Evolutionary conservation across 108 stramenopile species (phyloP).

Genomic region (Mediolabrus comicus): DNA sequence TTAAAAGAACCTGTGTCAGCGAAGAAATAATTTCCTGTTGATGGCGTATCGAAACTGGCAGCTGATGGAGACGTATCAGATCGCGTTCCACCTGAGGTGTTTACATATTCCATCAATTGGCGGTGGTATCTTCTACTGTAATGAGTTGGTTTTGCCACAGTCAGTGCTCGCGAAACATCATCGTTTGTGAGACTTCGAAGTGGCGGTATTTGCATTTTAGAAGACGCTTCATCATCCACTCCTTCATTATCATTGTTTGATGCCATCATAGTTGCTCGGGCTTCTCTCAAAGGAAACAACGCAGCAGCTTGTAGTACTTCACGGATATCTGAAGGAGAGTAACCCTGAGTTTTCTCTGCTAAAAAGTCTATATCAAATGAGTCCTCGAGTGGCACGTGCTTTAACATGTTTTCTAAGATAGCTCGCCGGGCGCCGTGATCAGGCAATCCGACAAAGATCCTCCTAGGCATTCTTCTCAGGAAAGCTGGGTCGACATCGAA

Average conservation of each 20-base stretch:
- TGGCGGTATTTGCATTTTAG: constrained; percentile 18
- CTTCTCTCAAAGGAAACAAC: constrained; percentile 57
- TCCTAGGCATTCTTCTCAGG: constrained; percentile 81
- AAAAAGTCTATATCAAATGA: constrained; percentile 40
- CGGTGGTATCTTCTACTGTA: constrained; percentile 35
- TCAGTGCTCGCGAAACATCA: constrained; percentile 56
- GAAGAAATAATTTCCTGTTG: background rate
- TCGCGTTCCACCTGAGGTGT: constrained; percentile 16
- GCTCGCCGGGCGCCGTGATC: constrained; percentile 62
- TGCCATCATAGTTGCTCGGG: constrained; percentile 24
- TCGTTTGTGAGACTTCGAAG: constrained; percentile 47
- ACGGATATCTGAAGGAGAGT: constrained; percentile 66
- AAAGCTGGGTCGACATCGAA: constrained; percentile 94
- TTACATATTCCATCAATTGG: constrained; percentile 38
- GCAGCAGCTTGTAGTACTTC: constrained; percentile 69
- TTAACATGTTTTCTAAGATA: constrained; percentile 57
- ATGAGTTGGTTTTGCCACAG: constrained; percentile 50
- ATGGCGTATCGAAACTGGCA: background rate
- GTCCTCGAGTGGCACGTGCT: constrained; percentile 35
- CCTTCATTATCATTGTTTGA: background rate
- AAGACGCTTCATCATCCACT: background rate
- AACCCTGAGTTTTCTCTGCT: constrained; percentile 55
- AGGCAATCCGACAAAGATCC: constrained; percentile 86
- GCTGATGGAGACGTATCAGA: constrained; percentile 6
- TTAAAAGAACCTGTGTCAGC: constrained; percentile 4